Evolutionary conservation across 139 green algal genomes (phyloP), one percentile per base, ranked within the genome.

Genomic region (Coccomyxa sp.): DNA sequence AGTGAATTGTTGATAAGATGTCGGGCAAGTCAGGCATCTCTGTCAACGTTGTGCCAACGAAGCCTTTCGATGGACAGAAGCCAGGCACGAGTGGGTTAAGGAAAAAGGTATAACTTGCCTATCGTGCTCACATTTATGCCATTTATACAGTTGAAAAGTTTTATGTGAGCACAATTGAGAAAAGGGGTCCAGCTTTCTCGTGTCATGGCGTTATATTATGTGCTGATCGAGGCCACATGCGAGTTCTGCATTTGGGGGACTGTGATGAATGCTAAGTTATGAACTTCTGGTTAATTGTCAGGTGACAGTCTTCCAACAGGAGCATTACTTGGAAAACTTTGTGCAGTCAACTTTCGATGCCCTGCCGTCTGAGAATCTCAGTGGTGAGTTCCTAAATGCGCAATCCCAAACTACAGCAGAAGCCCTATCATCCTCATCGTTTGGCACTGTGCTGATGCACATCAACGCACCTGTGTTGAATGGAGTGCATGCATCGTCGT

Each of bases 271-370:
- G 77, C 51, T 51, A 14, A 45, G 12, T 17, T 28, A 32, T 30
- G 28, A 23, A 13, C 17, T 68, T 15, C 67, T 81, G 81, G 10
- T 12, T 68, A 25, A 71, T 71, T 25, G 12, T 31, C 67, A 85
- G 81, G 77, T 83, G 11, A 85, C 63, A 58, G 81, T 82, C 13
- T 88, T 88, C 60, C 59, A 88, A 58, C 67, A 88, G 66, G 86
- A 91, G 21, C 96, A 98, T 86, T 98, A 98, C 89, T 88, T 98
- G 25, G 95, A 92, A 67, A 98, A 98, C 89, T 98, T 88, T 79
- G 85, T 88, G 0, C 85, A 88, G 77, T 58, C 85, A 7, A 88
- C 85, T 17, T 88, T 88, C 32, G 71, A 88, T 81, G 81, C 85
- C n/a, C 77, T 88, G 57, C 84, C 84, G 28, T 57, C 57, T 51